These are phyloP conservation scores for Cystobasidium pallidum DNA, from an alignment of 1,284 basidiomycete genomes.

Conservation along the genomic window DNA sequence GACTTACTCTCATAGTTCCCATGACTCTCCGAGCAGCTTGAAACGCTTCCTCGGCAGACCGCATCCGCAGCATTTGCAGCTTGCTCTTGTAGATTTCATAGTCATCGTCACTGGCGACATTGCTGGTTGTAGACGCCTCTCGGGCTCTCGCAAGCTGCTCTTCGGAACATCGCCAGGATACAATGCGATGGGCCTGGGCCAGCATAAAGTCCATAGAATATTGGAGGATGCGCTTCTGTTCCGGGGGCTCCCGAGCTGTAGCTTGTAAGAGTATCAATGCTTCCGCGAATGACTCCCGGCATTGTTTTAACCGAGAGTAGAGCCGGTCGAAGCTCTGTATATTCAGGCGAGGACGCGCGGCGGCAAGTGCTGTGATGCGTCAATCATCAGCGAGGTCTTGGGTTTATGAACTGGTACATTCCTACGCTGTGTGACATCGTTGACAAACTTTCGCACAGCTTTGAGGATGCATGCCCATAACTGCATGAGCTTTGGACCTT, in stretches of 20 bases:
- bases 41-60: conserved; percentile 34
- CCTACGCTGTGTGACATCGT: conserved; percentile 38
- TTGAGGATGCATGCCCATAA: conserved; percentile 19
- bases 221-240: conserved; percentile 23
- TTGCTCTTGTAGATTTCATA: conserved; percentile 15
- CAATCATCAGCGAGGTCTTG: not conserved
- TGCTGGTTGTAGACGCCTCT: not conserved
- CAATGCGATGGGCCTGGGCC: conserved; percentile 31
- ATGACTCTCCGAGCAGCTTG: conserved; percentile 29
- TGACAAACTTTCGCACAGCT: conserved; percentile 23
- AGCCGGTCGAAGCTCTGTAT: conserved; percentile 19
- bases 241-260: conserved; percentile 4
- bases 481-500: conserved; percentile 35
- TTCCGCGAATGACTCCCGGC: not conserved
- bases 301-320: conserved; percentile 8
- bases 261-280: not conserved
- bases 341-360: conserved; percentile 12
- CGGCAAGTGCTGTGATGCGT: conserved; percentile 22
- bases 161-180: conserved; percentile 11
- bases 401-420: not conserved
- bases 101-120: not conserved
- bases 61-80: conserved; percentile 6
- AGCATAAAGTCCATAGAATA: conserved; percentile 33
- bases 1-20: not conserved
- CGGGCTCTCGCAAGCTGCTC: conserved; percentile 26